Base-by-base conservation (phyloP, 2,329 filamentous ascomycete species). In the Shiraia bambusicola region DNA sequence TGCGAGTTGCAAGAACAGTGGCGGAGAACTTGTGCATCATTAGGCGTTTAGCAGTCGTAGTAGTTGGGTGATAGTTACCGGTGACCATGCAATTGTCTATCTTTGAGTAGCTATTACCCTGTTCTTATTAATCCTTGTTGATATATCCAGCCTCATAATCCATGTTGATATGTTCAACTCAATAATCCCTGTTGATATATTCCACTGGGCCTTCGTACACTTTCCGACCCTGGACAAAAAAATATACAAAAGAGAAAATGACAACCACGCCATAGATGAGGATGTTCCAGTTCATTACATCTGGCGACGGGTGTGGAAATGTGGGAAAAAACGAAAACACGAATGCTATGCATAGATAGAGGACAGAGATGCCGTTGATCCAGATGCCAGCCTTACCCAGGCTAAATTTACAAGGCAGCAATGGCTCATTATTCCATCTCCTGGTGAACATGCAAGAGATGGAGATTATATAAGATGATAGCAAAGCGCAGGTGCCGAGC, bases 251-350 rank as follows among this genome's bases (percentile, higher is more conserved):
- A 2, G 73, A 70, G 24, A 75, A 70, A 6, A 67, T 50, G 12
- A 76, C 59, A 14, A 75, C 62, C 4, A 64, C 65, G n/a, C 69
- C 66, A 40, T 73, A 77, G 54, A 77, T 74, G 1, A 66, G 55
- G 29, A 71, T 62, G 27, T 69, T 70, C 73, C 73, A 77, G 46
- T 77, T 77, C 72, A 77, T 76, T 4, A 66, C 66, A 24, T 56
- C 54, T 1, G 52, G 39, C 1, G 54, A 53, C 12, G 61, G 61
- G 13, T 57, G 41, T 1, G 57, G 59, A 25, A 47, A 54, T 7
- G 51, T 45, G 0, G 74, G 74, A 47, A 76, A 77, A 45, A 76
- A 76, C 0, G 65, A 55, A 40, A 76, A 75, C 1, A 73, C 38
- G 24, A 73, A 71, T 3, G 70, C 56, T 0, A 72, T 56, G 2